These are phyloP conservation scores for Colletotrichum phormii DNA, from an alignment of 2,329 filamentous ascomycete genomes.

Conservation along the genomic window DNA sequence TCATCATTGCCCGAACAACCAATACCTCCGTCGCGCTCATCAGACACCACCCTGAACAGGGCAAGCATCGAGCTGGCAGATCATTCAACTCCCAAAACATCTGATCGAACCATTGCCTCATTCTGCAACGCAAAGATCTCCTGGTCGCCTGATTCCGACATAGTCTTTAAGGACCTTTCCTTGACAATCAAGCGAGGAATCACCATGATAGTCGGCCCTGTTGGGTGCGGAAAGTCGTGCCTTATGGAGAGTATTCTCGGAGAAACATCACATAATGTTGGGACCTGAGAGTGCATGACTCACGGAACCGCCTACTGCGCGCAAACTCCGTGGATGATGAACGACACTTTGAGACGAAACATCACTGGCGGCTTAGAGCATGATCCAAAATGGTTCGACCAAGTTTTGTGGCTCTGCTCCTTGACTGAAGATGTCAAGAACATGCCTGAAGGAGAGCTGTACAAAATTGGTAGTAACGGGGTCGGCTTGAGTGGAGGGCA, in stretches of 20 bases:
- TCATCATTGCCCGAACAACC: not conserved
- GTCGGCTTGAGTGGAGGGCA: slow-evolving; percentile 20
- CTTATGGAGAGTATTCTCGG: slow-evolving; percentile 8
- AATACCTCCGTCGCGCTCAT: not conserved
- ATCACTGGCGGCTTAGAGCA: slow-evolving; percentile 5
- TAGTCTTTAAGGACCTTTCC: not conserved
- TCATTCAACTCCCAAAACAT: too few relatives aligned
- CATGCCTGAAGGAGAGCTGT: slow-evolving; percentile 1
- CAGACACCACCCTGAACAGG: not conserved
- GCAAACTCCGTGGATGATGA: slow-evolving; percentile 25
- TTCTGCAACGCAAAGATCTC: not conserved
- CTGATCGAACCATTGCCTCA: not conserved
- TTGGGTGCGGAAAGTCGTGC: slow-evolving; percentile 27
- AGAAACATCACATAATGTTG: not conserved
- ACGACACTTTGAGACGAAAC: slow-evolving; percentile 19
- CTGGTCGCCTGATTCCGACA: not conserved
- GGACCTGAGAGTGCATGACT: not conserved
- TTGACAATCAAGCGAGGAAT: not conserved
- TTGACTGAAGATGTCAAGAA: slow-evolving; percentile 4
- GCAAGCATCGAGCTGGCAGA: not conserved
- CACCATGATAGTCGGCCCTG: slow-evolving; percentile 17
- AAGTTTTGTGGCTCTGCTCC: slow-evolving; percentile 11
- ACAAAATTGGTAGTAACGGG: slow-evolving; percentile 15
- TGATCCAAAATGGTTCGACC: slow-evolving; percentile 16
- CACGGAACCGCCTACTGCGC: slow-evolving; percentile 17